Conservation (phyloP, 78 protist genomes). For the Isochrysis galbana region DNA sequence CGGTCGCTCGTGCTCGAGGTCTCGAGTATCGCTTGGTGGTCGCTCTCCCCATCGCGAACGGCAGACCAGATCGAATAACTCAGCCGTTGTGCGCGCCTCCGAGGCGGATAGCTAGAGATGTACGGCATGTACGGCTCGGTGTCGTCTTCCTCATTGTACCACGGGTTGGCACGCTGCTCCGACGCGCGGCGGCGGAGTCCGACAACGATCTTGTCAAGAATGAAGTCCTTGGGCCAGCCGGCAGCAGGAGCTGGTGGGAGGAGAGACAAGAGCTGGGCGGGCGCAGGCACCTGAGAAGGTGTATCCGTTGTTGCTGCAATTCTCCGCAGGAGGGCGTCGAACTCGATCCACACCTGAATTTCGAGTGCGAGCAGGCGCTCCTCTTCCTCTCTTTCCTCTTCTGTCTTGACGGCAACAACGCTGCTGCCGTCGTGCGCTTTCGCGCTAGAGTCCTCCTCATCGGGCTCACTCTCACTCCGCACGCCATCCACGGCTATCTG, state of each 20-base stretch:
- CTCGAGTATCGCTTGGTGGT: too few species aligned
- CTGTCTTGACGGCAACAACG: too few species aligned
- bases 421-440: neutral
- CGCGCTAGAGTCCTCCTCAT: neutral
- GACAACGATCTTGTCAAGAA: neutral
- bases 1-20: too few species aligned
- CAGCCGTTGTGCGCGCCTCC: too few species aligned
- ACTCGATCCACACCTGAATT: neutral
- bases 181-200: neutral
- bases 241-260: neutral
- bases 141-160: neutral
- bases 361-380: neutral
- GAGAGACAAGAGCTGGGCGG: neutral
- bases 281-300: neutral
- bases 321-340: neutral
- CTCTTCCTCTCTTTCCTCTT: neutral
- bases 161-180: neutral
- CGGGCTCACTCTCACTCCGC: neutral
- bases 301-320: neutral
- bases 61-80: too few species aligned
- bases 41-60: too few species aligned
- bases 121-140: neutral
- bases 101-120: too few species aligned
- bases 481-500: neutral
- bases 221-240: neutral